Evolutionary conservation across 2,329 filamentous ascomycete genomes (phyloP), one percentile per base, ranked within the genome.

Genomic region (Zasmidium cellare): DNA sequence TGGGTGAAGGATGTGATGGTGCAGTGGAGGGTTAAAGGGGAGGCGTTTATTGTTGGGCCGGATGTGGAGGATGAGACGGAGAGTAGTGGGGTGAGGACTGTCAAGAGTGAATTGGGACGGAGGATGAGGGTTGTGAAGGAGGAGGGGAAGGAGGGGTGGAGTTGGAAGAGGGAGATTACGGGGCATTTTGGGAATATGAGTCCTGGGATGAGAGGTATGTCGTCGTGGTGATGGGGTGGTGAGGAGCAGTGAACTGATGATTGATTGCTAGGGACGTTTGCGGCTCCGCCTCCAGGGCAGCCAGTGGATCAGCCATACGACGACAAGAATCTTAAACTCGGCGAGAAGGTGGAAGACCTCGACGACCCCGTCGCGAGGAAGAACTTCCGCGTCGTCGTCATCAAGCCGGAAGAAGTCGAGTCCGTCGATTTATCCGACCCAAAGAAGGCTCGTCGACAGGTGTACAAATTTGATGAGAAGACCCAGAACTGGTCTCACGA

Each of bases 101-200:
- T 87, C 47, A 85, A 86, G 74, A 81, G 80, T 51, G 80, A 84
- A 66, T 71, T 94, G 19, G 77, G 77, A 75, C 77, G 46, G 72
- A 71, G 16, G 75, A 79, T 1, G 11, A 74, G 76, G 56, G 82
- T 82, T 11, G 83, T 87, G 48, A 85, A 86, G 74, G 81, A 80
- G 51, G 80, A 84, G 66, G 19, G 77, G 77, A 75, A 78, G 46
- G 72, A 71, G 16, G 75, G 79, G 1, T 96, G 92, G 91, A 88
- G 84, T 65, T 97, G 91, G 88, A 77, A 78, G 48, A 87, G 80
- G 62, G 92, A 96, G 76, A 74, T 97, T 38, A 92, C 90, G 51
- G 90, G 85, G 50, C 90, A 94, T 72, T 97, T 97, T 82, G 93
- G 91, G 19, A 97, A 97, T 73, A 76, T 94, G 66, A 88, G 84